A percentile compares a stretch with the other conserved stretches of the same genome.
Evolutionary conservation across 1,284 basidiomycete species (phyloP).

Genomic region (Austroboletus niveus): DNA sequence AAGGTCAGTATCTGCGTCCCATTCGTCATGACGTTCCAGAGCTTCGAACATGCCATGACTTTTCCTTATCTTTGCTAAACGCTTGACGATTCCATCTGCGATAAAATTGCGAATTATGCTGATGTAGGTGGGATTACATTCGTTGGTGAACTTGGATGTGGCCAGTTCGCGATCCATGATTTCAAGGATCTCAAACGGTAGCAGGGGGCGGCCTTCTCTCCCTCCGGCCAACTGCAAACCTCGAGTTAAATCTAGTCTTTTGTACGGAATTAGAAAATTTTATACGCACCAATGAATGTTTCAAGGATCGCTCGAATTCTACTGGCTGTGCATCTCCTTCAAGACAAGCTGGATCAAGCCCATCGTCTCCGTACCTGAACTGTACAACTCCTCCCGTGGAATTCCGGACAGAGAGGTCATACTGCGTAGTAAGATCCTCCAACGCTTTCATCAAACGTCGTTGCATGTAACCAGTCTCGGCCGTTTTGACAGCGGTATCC

Average conservation of each 20-base stretch:
- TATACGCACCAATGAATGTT: constrained; percentile 71
- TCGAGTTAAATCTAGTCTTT: background rate
- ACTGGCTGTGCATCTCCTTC: constrained; percentile 95
- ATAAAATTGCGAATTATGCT: constrained; percentile 79
- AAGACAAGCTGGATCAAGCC: constrained; percentile 92
- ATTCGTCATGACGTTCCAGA: constrained; percentile 70
- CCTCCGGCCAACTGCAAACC: constrained; percentile 57
- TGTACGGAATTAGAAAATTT: background rate
- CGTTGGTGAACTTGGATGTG: constrained; percentile 59
- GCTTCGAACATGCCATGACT: constrained; percentile 86
- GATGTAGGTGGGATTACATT: constrained; percentile 78
- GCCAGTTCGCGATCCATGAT: constrained; percentile 67
- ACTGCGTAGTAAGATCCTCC: constrained; percentile 96
- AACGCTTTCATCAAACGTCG: constrained; percentile 98
- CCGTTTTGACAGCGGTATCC: constrained; percentile 99
- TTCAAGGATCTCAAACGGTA: constrained; percentile 88
- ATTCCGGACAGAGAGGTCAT: constrained; percentile 96
- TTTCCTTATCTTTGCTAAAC: constrained; percentile 69
- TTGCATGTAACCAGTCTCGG: constrained; percentile 99
- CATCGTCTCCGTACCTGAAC: constrained; percentile 97
- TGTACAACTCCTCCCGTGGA: constrained; percentile 97
- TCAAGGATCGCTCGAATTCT: constrained; percentile 87
- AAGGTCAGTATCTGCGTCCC: constrained; percentile 78
- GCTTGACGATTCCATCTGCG: constrained; percentile 63
- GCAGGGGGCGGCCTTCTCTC: constrained; percentile 59